These are phyloP conservation scores for Thelephora ganbajun DNA, from an alignment of 768 basidiomycete species.

Conservation along the genomic window DNA sequence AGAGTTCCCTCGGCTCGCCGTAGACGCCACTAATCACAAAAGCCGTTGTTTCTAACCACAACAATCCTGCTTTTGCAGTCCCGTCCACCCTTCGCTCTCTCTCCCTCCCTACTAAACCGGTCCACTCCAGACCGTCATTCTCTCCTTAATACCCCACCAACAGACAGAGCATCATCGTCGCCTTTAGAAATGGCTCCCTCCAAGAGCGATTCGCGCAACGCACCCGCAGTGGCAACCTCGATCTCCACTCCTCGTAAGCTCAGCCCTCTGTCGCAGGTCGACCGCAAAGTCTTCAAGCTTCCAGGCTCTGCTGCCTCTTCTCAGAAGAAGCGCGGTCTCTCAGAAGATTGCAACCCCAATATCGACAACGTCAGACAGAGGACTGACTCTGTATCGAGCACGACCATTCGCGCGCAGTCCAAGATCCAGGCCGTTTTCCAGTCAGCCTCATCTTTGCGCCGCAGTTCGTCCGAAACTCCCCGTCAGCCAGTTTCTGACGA, in stretches of 20 bases:
- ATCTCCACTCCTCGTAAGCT: neutral
- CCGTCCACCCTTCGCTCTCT: slow-evolving; percentile 4
- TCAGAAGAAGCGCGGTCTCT: neutral
- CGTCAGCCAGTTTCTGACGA: neutral
- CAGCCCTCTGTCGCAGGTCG: neutral
- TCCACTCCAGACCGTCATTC: slow-evolving; percentile 11
- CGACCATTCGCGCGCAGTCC: neutral
- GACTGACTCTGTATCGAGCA: neutral
- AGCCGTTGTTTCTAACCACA: neutral
- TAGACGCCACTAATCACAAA: neutral
- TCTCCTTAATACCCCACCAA: too few species aligned
- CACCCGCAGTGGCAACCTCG: neutral
- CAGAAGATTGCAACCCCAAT: neutral
- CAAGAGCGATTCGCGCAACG: neutral
- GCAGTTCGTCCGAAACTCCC: neutral
- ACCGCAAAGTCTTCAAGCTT: neutral
- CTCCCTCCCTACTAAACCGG: slow-evolving; percentile 7
- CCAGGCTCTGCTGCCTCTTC: neutral
- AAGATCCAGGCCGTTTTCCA: neutral
- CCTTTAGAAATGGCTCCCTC: neutral
- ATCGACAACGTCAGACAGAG: neutral
- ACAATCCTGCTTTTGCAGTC: neutral
- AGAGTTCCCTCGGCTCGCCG: neutral
- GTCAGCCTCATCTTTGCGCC: neutral
- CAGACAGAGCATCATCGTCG: too few species aligned